These are phyloP conservation scores for Austropuccinia psidii DNA, from an alignment of 1,284 basidiomycete genomes.

Conservation along the genomic window DNA sequence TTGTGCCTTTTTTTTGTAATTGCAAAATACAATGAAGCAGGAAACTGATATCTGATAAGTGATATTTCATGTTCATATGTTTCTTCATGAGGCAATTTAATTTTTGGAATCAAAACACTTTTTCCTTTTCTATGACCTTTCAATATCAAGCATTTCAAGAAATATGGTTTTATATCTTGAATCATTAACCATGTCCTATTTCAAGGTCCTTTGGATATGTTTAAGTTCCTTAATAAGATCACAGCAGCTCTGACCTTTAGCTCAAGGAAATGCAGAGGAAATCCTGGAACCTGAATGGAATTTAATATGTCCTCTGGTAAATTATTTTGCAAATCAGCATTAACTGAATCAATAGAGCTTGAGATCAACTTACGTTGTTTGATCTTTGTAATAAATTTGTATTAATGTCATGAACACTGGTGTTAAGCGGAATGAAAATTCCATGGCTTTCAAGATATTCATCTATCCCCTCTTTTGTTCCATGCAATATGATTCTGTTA, in stretches of 20 bases:
- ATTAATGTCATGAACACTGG: neutral
- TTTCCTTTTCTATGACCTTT: neutral
- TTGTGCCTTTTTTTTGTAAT: neutral
- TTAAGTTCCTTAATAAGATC: neutral
- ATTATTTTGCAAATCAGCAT: neutral
- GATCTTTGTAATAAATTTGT: no score
- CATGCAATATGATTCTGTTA: no score
- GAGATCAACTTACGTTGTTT: no score
- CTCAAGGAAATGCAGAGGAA: neutral
- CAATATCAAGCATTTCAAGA: neutral
- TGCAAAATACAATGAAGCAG: neutral
- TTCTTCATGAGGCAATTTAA: no score
- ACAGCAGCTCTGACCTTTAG: neutral
- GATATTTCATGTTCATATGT: no score
- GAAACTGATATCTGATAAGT: neutral
- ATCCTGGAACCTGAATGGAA: neutral
- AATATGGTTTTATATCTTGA: no score
- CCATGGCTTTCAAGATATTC: neutral
- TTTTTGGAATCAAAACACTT: no score
- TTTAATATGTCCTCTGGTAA: neutral
- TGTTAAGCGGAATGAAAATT: neutral
- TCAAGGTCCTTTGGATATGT: neutral
- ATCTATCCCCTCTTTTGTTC: no score
- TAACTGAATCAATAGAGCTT: neutral
- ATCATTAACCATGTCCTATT: neutral